Evolutionary conservation across 352 stramenopile species (phyloP).

Genomic region (Saprolegnia diclina): DNA sequence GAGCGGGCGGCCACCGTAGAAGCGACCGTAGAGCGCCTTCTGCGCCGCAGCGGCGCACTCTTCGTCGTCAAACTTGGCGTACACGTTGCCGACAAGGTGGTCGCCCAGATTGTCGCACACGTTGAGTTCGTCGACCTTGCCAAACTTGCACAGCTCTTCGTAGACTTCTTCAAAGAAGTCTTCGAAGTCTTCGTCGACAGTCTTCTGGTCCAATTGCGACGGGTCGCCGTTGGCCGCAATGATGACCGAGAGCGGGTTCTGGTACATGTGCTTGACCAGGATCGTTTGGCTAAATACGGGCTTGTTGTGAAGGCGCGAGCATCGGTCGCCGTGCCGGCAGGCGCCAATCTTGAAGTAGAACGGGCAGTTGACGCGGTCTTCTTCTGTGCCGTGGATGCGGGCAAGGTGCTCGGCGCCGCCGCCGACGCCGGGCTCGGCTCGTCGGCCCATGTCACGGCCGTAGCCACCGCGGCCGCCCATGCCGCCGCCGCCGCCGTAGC

Average conservation of each 20-base stretch:
- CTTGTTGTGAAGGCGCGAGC: slow-evolving; percentile 97
- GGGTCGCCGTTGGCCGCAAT: slow-evolving; percentile 85
- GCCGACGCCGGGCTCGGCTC: slow-evolving; percentile 52
- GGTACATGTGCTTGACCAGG: slow-evolving; percentile 98
- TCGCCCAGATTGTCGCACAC: slow-evolving; percentile 99
- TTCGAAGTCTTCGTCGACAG: slow-evolving; percentile 96
- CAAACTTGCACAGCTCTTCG: slow-evolving; percentile 98
- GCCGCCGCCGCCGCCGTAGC: slow-evolving; percentile 45
- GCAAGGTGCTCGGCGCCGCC: slow-evolving; percentile 93
- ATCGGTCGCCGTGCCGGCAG: slow-evolving; percentile 98
- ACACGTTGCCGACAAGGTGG: slow-evolving; percentile 99
- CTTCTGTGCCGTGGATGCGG: slow-evolving; percentile 97
- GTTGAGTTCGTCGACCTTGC: slow-evolving; percentile 97
- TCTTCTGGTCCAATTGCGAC: slow-evolving; percentile 73
- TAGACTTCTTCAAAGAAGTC: slow-evolving; percentile 98
- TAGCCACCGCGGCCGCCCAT: slow-evolving; percentile 36
- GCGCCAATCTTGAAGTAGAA: slow-evolving; percentile 99
- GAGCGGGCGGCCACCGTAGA: slow-evolving; percentile 94
- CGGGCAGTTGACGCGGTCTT: slow-evolving; percentile 97
- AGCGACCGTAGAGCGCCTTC: slow-evolving; percentile 95
- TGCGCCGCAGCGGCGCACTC: slow-evolving; percentile 95
- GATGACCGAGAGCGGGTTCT: slow-evolving; percentile 91
- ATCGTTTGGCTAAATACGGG: slow-evolving; percentile 98
- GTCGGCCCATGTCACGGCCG: slow-evolving; percentile 30
- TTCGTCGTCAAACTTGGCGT: slow-evolving; percentile 98